Conservation (phyloP, 257 asterid species). For the Nicotiana otophora region DNA sequence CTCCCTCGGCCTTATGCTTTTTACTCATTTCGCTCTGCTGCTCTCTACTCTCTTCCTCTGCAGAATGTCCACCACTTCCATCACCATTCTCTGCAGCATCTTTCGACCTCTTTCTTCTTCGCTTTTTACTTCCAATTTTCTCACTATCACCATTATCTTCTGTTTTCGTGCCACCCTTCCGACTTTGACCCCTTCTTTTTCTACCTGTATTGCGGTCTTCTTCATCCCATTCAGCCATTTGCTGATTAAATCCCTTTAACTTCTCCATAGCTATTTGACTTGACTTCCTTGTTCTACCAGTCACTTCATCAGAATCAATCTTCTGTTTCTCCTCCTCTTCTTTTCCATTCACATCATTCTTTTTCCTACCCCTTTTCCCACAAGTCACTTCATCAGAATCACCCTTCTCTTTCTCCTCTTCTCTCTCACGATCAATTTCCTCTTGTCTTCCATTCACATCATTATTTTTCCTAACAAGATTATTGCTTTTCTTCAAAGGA, state of each 20-base stretch:
- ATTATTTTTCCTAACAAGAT: not conserved
- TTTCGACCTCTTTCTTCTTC: not conserved
- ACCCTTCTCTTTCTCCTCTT: not conserved
- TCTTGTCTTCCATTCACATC: not conserved
- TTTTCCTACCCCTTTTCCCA: too few relatives aligned
- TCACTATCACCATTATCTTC: not conserved
- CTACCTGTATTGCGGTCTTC: not conserved
- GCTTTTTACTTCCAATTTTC: not conserved
- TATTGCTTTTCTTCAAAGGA: not conserved
- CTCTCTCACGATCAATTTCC: not conserved
- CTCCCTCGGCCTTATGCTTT: conserved; percentile 1
- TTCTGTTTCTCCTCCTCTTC: not conserved
- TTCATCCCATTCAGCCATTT: conserved; percentile 5
- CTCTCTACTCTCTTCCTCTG: not conserved
- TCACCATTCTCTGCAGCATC: not conserved
- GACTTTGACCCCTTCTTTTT: not conserved
- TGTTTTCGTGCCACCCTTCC: not conserved
- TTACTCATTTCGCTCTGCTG: conserved; percentile 14
- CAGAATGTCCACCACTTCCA: not conserved
- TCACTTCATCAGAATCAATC: not conserved
- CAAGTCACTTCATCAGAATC: too few relatives aligned
- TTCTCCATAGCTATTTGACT: not conserved
- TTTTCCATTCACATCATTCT: too few relatives aligned
- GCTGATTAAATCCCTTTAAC: not conserved
- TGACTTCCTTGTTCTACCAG: not conserved